These are phyloP conservation scores for Alliaria petiolata DNA, from an alignment of 345 rosid genomes.

Conservation along the genomic window DNA sequence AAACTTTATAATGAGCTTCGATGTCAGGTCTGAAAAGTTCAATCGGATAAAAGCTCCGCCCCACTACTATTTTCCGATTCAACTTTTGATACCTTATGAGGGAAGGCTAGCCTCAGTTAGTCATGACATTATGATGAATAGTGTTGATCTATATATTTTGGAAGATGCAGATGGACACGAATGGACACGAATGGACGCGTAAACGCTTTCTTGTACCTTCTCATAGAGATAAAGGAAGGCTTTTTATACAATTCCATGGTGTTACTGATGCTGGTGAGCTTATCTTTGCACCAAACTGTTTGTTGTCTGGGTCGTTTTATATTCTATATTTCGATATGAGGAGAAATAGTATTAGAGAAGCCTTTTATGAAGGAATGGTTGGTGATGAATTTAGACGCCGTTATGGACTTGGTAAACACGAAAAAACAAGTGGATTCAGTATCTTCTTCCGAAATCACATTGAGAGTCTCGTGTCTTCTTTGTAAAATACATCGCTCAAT, in stretches of 20 bases:
- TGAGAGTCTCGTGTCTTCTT: neutral
- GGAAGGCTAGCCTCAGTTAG: neutral
- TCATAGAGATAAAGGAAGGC: too few species aligned
- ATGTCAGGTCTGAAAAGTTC: neutral
- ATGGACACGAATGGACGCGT: neutral
- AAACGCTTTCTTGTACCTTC: neutral
- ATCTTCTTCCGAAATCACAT: neutral
- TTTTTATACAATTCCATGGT: neutral
- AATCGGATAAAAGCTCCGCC: too few species aligned
- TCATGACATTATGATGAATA: too few species aligned
- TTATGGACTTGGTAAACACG: too few species aligned
- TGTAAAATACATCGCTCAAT: neutral
- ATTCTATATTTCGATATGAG: neutral
- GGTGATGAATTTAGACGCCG: neutral
- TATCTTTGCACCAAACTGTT: neutral
- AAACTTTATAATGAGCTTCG: neutral
- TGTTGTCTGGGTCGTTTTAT: neutral
- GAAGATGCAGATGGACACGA: neutral
- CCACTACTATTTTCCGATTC: too few species aligned
- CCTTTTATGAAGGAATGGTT: neutral
- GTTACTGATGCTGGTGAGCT: conserved; percentile 7
- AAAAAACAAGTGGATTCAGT: too few species aligned
- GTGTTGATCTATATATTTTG: neutral
- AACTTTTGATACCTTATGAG: neutral
- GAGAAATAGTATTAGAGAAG: neutral